These are phyloP conservation scores for Entoloma clypeatum DNA, from an alignment of 1,284 basidiomycete genomes.

Conservation along the genomic window DNA sequence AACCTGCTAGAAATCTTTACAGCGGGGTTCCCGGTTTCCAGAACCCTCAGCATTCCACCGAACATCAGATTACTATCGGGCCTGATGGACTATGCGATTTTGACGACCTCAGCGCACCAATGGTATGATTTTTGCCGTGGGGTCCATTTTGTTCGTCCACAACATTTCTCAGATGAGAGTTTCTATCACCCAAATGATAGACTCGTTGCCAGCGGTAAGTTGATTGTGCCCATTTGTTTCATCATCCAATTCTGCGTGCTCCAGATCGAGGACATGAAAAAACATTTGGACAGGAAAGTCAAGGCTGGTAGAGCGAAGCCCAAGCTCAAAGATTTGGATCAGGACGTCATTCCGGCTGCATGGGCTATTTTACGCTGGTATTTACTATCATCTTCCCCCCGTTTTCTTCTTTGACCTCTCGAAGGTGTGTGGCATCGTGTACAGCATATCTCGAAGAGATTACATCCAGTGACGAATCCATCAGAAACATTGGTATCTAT, in stretches of 20 bases:
- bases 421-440: conserved; percentile 61
- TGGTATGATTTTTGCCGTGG: conserved; percentile 26
- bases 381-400: conserved; percentile 10
- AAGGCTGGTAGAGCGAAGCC: conserved; percentile 45
- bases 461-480: conserved; percentile 41
- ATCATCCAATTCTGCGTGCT: not conserved
- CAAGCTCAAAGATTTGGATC: conserved; percentile 46
- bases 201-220: conserved; percentile 46
- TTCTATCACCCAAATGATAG: conserved; percentile 40
- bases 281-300: conserved; percentile 46
- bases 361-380: conserved; percentile 62
- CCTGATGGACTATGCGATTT: conserved; percentile 46
- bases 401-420: not conserved
- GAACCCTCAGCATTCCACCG: not conserved
- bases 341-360: conserved; percentile 46
- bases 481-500: conserved; percentile 45
- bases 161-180: conserved; percentile 39
- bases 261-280: conserved; percentile 53
- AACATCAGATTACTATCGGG: conserved; percentile 13
- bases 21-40: not conserved
- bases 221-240: not conserved
- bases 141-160: conserved; percentile 2
- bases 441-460: conserved; percentile 63
- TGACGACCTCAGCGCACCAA: conserved; percentile 35
- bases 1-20: not conserved